Conservation (phyloP, 139 green algal species). For the Nannochloris sp. region DNA sequence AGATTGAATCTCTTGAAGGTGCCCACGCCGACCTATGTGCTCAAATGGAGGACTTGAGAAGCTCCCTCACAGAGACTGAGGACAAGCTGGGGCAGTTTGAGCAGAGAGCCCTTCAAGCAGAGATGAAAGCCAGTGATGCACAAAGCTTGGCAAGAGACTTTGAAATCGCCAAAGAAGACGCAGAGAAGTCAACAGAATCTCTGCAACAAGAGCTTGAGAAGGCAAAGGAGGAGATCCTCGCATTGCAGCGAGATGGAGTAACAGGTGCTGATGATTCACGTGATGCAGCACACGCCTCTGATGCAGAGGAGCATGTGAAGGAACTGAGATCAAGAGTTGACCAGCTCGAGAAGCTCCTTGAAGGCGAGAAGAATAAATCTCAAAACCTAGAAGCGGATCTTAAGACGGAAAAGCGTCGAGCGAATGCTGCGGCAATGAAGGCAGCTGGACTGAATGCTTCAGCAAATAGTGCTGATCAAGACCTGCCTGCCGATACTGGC, state of each 20-base stretch:
- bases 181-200: not conserved
- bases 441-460: not conserved
- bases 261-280: not conserved
- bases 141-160: not conserved
- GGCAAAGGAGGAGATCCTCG: constrained; percentile 1
- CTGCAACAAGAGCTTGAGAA: not conserved
- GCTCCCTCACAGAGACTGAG: not conserved
- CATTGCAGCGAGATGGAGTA: not conserved
- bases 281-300: not conserved
- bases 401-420: not conserved
- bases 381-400: not conserved
- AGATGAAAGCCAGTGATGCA: constrained; percentile 3
- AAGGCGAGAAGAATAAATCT: no score
- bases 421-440: constrained; percentile 5
- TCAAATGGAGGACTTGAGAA: not conserved
- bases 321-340: not conserved
- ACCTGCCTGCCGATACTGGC: not conserved
- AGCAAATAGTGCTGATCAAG: not conserved
- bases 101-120: not conserved
- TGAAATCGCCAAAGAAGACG: not conserved
- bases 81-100: constrained; percentile 4
- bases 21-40: not conserved
- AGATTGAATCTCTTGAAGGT: not conserved
- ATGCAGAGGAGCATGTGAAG: not conserved
- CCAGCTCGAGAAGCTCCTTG: no score